These are phyloP conservation scores for Ceratobasidium sp. DNA, from an alignment of 1,284 basidiomycete genomes.

Conservation along the genomic window DNA sequence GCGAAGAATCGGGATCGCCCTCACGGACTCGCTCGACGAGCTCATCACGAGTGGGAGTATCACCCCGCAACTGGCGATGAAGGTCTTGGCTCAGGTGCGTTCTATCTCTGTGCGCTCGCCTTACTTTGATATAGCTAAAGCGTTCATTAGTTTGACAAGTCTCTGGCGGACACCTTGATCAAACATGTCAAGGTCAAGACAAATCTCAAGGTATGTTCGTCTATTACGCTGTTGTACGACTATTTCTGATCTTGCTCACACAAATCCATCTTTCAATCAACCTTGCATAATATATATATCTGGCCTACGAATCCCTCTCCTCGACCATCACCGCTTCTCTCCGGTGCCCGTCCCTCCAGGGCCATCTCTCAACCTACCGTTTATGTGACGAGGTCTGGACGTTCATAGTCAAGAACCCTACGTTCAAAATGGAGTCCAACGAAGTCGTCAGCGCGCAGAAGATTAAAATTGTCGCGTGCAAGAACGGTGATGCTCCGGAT, in stretches of 20 bases:
- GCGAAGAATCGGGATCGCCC: slow-evolving; percentile 90
- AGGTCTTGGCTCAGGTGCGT: slow-evolving; percentile 91
- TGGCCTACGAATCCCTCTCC: not conserved
- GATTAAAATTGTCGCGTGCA: slow-evolving; percentile 96
- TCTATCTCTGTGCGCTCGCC: slow-evolving; percentile 33
- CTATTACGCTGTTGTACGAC: too few species aligned
- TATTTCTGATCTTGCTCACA: not conserved
- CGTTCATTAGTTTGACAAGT: slow-evolving; percentile 86
- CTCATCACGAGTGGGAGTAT: slow-evolving; percentile 97
- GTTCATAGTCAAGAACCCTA: slow-evolving; percentile 90
- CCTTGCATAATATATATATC: not conserved
- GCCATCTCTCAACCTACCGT: slow-evolving; percentile 91
- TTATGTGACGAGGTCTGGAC: slow-evolving; percentile 98
- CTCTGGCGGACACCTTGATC: slow-evolving; percentile 87
- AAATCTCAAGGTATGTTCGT: slow-evolving; percentile 77
- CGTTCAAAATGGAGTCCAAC: slow-evolving; percentile 94
- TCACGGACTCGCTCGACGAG: slow-evolving; percentile 99
- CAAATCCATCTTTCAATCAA: not conserved
- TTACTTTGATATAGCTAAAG: not conserved
- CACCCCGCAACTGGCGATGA: slow-evolving; percentile 97
- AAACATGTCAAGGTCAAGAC: slow-evolving; percentile 94
- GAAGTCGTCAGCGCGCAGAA: slow-evolving; percentile 79
- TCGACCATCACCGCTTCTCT: not conserved
- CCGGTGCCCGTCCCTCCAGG: slow-evolving; percentile 62
- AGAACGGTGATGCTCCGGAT: slow-evolving; percentile 87